Evolutionary conservation across 2,329 filamentous ascomycete genomes (phyloP).

Genomic region (Aspergillus aculeatinus): DNA sequence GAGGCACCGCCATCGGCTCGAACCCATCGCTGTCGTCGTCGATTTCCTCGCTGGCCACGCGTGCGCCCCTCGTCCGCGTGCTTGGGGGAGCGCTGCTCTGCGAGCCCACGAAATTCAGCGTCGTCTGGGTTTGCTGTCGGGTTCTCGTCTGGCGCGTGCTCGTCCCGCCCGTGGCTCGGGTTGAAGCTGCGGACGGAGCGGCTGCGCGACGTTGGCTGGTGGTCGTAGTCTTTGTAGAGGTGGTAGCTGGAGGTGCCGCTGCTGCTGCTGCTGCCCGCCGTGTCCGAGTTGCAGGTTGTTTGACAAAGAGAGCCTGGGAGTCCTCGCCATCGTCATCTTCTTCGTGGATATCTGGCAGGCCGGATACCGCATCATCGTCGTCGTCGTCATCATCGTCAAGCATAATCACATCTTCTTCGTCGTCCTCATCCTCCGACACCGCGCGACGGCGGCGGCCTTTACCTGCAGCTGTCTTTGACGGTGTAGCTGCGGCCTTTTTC

Average conservation of each 20-base stretch:
- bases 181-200: slow-evolving; percentile 35
- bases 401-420: slow-evolving; percentile 43
- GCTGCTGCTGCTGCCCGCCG: slow-evolving; percentile 24
- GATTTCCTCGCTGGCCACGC: slow-evolving; percentile 41
- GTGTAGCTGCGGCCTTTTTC: slow-evolving; percentile 23
- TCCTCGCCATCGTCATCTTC: slow-evolving; percentile 29
- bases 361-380: slow-evolving; percentile 27
- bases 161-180: slow-evolving; percentile 32
- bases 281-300: slow-evolving; percentile 32
- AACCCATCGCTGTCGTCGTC: slow-evolving; percentile 49
- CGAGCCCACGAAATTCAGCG: slow-evolving; percentile 42
- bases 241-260: background rate
- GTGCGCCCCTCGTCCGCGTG: slow-evolving; percentile 33
- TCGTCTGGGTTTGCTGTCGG: slow-evolving; percentile 38
- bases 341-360: slow-evolving; percentile 30
- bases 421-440: slow-evolving; percentile 42
- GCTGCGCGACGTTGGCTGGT: slow-evolving; percentile 27
- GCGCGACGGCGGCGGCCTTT: slow-evolving; percentile 29
- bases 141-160: slow-evolving; percentile 26
- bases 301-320: slow-evolving; percentile 44
- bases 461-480: slow-evolving; percentile 20
- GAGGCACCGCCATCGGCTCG: slow-evolving; percentile 36
- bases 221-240: slow-evolving; percentile 22
- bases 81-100: slow-evolving; percentile 33
- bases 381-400: slow-evolving; percentile 33